phyloP scores from a whole-genome alignment of 352 stramenopile genomes.

The Pseudoperonospora humuli region DNA sequence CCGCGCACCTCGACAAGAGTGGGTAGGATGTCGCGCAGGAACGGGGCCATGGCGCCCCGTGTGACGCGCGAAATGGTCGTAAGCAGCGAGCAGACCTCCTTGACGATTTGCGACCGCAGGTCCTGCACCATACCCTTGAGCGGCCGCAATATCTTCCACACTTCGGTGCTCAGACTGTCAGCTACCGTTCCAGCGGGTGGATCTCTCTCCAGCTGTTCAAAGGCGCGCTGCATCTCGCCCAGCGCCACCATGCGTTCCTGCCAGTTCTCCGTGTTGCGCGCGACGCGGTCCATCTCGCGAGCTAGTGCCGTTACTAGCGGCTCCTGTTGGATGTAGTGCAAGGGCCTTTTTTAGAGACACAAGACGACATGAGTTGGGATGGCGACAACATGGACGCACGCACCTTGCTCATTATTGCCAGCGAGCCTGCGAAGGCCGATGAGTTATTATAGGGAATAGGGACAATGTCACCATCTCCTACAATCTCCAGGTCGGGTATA shows the following conservation, averaged over 20 bases:
- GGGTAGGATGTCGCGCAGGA: slow-evolving; percentile 64
- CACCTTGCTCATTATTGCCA: too few relatives aligned
- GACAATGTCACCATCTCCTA: too few relatives aligned
- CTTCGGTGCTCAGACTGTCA: slow-evolving; percentile 37
- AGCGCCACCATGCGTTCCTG: slow-evolving; percentile 64
- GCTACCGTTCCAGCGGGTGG: slow-evolving; percentile 17
- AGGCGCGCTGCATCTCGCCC: slow-evolving; percentile 53
- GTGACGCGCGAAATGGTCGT: slow-evolving; percentile 53
- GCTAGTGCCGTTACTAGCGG: slow-evolving; percentile 31
- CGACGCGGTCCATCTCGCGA: slow-evolving; percentile 71
- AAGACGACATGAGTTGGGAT: too few relatives aligned
- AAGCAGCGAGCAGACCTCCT: slow-evolving; percentile 66
- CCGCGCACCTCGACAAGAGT: slow-evolving; percentile 72
- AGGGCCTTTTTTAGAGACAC: slow-evolving; percentile 1
- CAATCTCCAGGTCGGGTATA: too few relatives aligned
- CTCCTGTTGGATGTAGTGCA: slow-evolving; percentile 12
- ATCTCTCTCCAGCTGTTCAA: slow-evolving; percentile 48
- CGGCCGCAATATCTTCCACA: slow-evolving; percentile 69
- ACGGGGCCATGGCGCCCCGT: slow-evolving; percentile 70
- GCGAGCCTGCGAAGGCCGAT: too few relatives aligned
- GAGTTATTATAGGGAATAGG: too few relatives aligned
- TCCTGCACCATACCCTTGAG: slow-evolving; percentile 71
- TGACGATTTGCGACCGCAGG: slow-evolving; percentile 80
- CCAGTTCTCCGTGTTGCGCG: slow-evolving; percentile 75
- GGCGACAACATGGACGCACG: too few relatives aligned